These are phyloP conservation scores for Coleophoma cylindrospora DNA, from an alignment of 2,329 filamentous ascomycete genomes.

Conservation along the genomic window DNA sequence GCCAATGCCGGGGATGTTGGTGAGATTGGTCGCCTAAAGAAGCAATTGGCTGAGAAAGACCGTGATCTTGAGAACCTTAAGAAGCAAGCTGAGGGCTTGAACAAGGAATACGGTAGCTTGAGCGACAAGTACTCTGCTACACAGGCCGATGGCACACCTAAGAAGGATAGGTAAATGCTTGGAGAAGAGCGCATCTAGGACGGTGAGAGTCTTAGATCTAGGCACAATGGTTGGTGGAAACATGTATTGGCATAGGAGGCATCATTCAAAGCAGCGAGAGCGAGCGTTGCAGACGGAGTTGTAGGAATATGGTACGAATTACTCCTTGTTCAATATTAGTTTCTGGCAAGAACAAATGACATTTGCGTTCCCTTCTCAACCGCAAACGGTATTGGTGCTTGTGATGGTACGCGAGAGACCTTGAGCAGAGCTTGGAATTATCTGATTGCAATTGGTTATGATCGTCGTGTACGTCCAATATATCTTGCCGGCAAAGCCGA, in stretches of 20 bases:
- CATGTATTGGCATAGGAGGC: background rate
- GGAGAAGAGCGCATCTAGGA: background rate
- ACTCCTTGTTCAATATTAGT: no score
- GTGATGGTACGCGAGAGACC: no score
- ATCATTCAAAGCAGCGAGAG: background rate
- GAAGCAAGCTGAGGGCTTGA: conserved; percentile 84
- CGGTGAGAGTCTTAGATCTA: no score
- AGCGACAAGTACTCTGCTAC: conserved; percentile 72
- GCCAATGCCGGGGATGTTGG: conserved; percentile 68
- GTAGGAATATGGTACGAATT: background rate
- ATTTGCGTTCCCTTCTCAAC: no score
- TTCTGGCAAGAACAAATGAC: no score
- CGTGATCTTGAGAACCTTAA: conserved; percentile 80
- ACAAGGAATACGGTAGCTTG: conserved; percentile 79
- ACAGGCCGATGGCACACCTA: conserved; percentile 42
- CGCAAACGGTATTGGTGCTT: no score
- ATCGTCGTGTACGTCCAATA: no score
- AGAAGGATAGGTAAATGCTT: conserved; percentile 43
- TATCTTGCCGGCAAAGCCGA: no score
- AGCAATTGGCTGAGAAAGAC: conserved; percentile 68
- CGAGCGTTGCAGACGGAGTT: background rate
- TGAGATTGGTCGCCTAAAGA: conserved; percentile 65
- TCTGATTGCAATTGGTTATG: no score
- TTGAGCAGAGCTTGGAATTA: no score
- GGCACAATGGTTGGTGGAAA: background rate